Percentiles rank a stretch among this genome's conserved stretches.
Conservation (phyloP, 768 basidiomycete genomes). For the Lactarius psammicola region DNA sequence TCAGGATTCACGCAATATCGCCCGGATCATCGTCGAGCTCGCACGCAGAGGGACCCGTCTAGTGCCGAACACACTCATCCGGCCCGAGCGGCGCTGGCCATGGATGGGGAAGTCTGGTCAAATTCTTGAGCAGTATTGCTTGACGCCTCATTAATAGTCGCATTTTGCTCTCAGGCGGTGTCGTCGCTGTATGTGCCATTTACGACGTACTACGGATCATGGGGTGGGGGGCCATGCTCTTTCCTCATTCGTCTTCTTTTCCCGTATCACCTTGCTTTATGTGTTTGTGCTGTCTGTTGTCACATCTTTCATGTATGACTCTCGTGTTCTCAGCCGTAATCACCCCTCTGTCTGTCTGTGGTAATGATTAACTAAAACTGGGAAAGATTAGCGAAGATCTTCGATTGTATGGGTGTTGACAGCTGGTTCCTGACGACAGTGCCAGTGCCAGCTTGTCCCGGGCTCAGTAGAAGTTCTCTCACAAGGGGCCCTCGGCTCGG, state of each 20-base stretch:
- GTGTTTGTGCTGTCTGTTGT: not conserved
- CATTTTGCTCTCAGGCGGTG: not conserved
- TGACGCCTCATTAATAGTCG: constrained; percentile 1
- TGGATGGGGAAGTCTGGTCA: constrained; percentile 85
- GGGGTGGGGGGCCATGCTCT: not conserved
- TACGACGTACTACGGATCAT: not conserved
- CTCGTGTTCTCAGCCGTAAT: not conserved
- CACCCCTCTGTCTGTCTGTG: constrained; percentile 31
- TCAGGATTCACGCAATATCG: constrained; percentile 90
- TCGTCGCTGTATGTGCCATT: not conserved
- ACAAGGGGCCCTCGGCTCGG: not conserved
- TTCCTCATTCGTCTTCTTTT: not conserved
- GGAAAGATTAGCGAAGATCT: not conserved
- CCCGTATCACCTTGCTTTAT: not conserved
- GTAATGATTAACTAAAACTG: not conserved
- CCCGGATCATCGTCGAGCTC: constrained; percentile 78
- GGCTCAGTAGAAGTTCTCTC: not conserved
- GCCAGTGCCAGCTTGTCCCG: not conserved
- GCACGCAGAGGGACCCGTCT: constrained; percentile 64
- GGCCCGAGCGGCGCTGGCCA: constrained; percentile 64
- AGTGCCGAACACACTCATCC: constrained; percentile 69
- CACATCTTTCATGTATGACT: not conserved
- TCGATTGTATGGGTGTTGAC: not conserved
- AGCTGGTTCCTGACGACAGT: not conserved
- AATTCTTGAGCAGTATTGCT: constrained; percentile 50